Evolutionary conservation across 2,329 filamentous ascomycete genomes (phyloP).

Genomic region (Eutypella sp.): DNA sequence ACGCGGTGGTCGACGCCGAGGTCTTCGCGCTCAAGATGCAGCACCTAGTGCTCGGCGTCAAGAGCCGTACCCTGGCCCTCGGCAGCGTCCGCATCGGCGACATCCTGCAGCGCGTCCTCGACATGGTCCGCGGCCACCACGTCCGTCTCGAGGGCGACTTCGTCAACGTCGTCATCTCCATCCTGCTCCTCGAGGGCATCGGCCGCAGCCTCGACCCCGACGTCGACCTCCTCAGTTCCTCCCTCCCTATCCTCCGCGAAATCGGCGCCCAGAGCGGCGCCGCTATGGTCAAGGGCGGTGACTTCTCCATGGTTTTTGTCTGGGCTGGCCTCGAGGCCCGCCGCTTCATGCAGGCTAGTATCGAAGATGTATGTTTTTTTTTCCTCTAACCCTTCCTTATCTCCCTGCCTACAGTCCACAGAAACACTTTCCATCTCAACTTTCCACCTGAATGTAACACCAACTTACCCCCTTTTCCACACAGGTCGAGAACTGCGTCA

Average conservation of each 20-base stretch:
- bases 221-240: conserved; percentile 79
- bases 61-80: conserved; percentile 82
- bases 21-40: conserved; percentile 96
- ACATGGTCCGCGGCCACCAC: conserved; percentile 88
- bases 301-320: conserved; percentile 81
- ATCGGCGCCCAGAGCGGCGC: conserved; percentile 74
- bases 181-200: conserved; percentile 89
- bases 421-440: not conserved
- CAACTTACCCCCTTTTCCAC: not conserved
- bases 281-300: conserved; percentile 64
- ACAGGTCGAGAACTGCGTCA: conserved; percentile 81
- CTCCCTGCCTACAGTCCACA: not conserved
- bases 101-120: conserved; percentile 81
- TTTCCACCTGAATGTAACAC: not conserved
- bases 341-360: conserved; percentile 81
- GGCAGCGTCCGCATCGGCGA: conserved; percentile 96
- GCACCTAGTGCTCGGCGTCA: conserved; percentile 86
- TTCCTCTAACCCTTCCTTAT: conserved; percentile 1
- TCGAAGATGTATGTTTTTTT: conserved; percentile 67
- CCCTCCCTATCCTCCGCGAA: conserved; percentile 84
- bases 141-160: conserved; percentile 95
- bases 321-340: conserved; percentile 90
- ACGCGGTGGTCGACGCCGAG: conserved; percentile 82
- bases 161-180: conserved; percentile 95
- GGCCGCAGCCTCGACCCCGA: conserved; percentile 81